Evolutionary conservation across 306 rosid species (phyloP).

Genomic region (Malus sieversii): DNA sequence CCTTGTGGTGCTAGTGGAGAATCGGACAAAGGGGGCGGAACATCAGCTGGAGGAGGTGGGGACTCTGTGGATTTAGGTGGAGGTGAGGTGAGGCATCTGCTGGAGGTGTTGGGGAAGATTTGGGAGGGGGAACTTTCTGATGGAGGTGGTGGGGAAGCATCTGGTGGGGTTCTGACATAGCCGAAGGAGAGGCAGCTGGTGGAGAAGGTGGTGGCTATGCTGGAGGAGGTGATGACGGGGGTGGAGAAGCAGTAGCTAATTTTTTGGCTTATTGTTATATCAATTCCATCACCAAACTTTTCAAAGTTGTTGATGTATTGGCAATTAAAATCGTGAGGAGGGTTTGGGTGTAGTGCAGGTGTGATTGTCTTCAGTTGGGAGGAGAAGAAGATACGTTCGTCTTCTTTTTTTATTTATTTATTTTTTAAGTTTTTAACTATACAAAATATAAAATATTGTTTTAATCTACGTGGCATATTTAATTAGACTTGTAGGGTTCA

Average conservation of each 20-base stretch:
- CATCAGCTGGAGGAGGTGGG: slow-evolving; percentile 56
- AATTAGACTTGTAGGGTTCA: no score
- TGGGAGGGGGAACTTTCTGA: slow-evolving; percentile 40
- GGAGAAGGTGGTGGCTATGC: slow-evolving; percentile 30
- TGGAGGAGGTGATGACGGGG: slow-evolving; percentile 6
- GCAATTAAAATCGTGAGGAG: no score
- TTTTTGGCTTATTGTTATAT: no score
- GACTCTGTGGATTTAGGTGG: slow-evolving; percentile 33
- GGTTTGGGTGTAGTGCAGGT: no score
- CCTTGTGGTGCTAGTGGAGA: slow-evolving; percentile 38
- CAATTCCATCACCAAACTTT: no score
- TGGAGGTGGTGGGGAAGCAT: slow-evolving; percentile 15
- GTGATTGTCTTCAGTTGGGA: no score
- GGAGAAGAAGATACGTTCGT: no score
- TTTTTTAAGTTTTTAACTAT: no score
- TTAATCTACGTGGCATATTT: no score
- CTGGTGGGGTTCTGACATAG: background rate
- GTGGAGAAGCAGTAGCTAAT: background rate
- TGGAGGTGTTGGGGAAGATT: slow-evolving; percentile 39
- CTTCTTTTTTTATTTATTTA: no score
- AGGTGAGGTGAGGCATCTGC: slow-evolving; percentile 27
- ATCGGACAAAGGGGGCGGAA: slow-evolving; percentile 39
- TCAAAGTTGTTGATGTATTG: no score
- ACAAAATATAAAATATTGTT: no score
- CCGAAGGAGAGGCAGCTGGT: slow-evolving; percentile 11